These are phyloP conservation scores for Xerophyta viscosa DNA, from an alignment of 106 monocot species.

Conservation along the genomic window DNA sequence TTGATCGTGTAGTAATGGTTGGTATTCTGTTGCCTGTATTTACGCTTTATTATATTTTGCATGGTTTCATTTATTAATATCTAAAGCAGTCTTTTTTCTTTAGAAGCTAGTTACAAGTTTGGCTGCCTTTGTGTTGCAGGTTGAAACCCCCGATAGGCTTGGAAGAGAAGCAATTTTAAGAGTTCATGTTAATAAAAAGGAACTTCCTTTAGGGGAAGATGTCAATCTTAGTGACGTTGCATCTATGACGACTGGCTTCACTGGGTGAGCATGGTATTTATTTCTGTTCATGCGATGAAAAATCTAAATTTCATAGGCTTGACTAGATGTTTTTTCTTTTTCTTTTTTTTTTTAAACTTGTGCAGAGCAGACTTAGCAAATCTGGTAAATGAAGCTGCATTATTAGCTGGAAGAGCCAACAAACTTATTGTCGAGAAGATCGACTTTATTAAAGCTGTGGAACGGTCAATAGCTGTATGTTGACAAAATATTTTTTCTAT, in stretches of 20 bases:
- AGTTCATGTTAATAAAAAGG: slow-evolving; percentile 82
- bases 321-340: slow-evolving; percentile 13
- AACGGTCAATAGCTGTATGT: slow-evolving; percentile 93
- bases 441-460: slow-evolving; percentile 93
- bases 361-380: slow-evolving; percentile 99
- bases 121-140: slow-evolving; percentile 29
- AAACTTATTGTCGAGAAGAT: slow-evolving; percentile 95
- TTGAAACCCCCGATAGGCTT: slow-evolving; percentile 87
- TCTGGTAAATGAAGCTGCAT: slow-evolving; percentile 97
- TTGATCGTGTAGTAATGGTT: slow-evolving; percentile 98
- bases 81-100: no score
- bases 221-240: slow-evolving; percentile 83
- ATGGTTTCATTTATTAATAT: no score
- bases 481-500: background rate
- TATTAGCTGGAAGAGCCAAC: slow-evolving; percentile 74
- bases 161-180: slow-evolving; percentile 94
- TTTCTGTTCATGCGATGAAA: background rate
- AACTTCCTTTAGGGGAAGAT: slow-evolving; percentile 79
- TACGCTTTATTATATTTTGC: no score
- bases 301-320: slow-evolving; percentile 15
- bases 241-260: slow-evolving; percentile 95
- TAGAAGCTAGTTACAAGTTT: no score
- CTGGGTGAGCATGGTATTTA: slow-evolving; percentile 50
- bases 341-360: slow-evolving; percentile 16
- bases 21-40: background rate